Base-by-base conservation (phyloP, 139 green algal species). In the Micractinium sp. region DNA sequence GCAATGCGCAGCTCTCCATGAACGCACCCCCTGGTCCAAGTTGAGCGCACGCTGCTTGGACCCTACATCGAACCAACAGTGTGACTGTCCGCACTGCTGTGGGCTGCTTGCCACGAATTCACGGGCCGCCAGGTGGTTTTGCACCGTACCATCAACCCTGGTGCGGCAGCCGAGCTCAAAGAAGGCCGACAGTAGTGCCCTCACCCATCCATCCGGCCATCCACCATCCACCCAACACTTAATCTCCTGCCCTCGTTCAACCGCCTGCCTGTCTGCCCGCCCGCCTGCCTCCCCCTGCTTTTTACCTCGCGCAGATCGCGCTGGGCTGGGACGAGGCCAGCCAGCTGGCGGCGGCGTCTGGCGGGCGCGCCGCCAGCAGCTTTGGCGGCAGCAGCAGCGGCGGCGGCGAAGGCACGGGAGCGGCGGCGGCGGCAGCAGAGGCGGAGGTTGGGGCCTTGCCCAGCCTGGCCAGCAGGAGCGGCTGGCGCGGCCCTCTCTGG, bases 401-500 rank as follows among this genome's bases (percentile, higher is more conserved):
- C 41, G 1, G 33, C 13, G 14, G 35, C 9, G 31, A 16, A 36
- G 38, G 66, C 2, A 39, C 12, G 23, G 74, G n/a, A 15, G 85
- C 39, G 12, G 41, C 29, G 38, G 85, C 71, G 19, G 56, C 74
- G 33, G 73, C 85, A 38, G 85, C 41, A 19, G 63, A 29, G 16
- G n/a, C 3, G 16, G 81, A 33, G 35, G 60, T 18, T 4, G 60
- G 5, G 31, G 19, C 1, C 1, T 1, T 33, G 60, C 41, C 81
- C 18, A 23, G 27, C 56, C n/a, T 74, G 15, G 15, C 67, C 29
- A 69, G 20, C 25, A 71, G 41, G 38, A 14, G 56, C 0, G 88
- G 81, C 0, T 91, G 88, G 88, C 13, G 1, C 1, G 88, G 88
- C 1, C 76, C 88, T 0, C 83, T 91, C 15, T 91, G 88, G 88